Evolutionary conservation across 2,329 filamentous ascomycete species (phyloP), one percentile per base, ranked within the genome.

Genomic region (Diaporthe amygdali): DNA sequence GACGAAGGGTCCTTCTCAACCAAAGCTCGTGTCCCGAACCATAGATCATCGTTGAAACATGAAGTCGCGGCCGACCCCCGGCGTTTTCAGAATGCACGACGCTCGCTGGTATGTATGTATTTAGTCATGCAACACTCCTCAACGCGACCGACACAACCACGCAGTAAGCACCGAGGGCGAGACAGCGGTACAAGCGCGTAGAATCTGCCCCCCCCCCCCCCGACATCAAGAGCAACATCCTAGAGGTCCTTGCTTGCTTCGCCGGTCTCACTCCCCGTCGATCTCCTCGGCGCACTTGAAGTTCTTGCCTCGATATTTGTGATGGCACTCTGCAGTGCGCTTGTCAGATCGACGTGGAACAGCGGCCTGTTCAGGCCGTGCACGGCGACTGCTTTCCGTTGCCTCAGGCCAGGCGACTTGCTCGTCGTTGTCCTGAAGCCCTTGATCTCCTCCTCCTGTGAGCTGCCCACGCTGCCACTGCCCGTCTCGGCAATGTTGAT

Each of bases 321-420:
- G 76, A 98, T 90, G 3, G 95, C 96, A 76, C 92, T 94, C 81
- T 98, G 94, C 76, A 98, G 82, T 8, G 96, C 96, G 77, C 92
- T 95, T 5, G 94, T 96, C 66, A 98, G 83, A 80, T 98, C 96
- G 67, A 97, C 90, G 79, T 99, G 96, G 88, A 99, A 98, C 75
- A 98, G 88, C 5, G 96, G 96, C 76, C 94, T 85, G 81, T 97
- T 96, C 74, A 97, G 84, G n/a, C 96, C 94, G 75, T 95, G 92
- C 20, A 98, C 91, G 5, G 94, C 88, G 2, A 93, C 91, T 34
- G 79, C 87, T 75, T 85, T 87, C 77, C 86, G 86, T 69, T 81
- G 83, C 41, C 79, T 79, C 44, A 85, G 78, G 56, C 59, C 44
- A 5, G 55, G 46, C 17, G 64, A 49, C 49, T 66, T 39, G 71